A percentile compares a stretch with the other conserved stretches of the same genome.
These are phyloP conservation scores for Penicillium sp. DNA, from an alignment of 2,329 filamentous ascomycete genomes.

Conservation along the genomic window DNA sequence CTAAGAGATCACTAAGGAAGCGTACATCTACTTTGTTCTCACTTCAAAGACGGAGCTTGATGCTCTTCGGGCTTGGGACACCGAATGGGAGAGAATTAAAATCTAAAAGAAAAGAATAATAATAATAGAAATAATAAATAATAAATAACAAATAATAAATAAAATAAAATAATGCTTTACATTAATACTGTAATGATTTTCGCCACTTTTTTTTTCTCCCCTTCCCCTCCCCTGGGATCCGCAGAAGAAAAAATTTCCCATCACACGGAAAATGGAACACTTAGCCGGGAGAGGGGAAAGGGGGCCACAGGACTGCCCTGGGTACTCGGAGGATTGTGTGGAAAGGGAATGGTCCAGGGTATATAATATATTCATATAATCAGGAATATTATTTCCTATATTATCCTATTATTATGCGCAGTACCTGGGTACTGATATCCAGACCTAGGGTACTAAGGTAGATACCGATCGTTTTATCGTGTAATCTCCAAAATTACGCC, in stretches of 20 bases:
- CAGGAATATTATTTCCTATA: too few relatives aligned
- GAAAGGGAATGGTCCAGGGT: constrained; percentile 27
- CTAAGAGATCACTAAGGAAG: constrained; percentile 20
- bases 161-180: neutral
- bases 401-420: too few relatives aligned
- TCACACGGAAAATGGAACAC: constrained; percentile 23
- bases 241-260: constrained; percentile 13
- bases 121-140: constrained; percentile 7
- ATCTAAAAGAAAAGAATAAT: constrained; percentile 1
- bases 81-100: too few relatives aligned
- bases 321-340: constrained; percentile 26
- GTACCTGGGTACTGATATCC: too few relatives aligned
- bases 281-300: constrained; percentile 28
- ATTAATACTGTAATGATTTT: constrained; percentile 9
- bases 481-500: constrained; percentile 24
- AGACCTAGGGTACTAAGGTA: too few relatives aligned
- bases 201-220: constrained; percentile 21
- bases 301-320: constrained; percentile 31
- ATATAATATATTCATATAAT: neutral
- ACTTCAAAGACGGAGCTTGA: neutral
- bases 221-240: constrained; percentile 14
- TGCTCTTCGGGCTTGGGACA: too few relatives aligned
- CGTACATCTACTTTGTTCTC: constrained; percentile 11
- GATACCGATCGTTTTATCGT: constrained; percentile 9
- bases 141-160: constrained; percentile 9